Evolutionary conservation across 805 yeast species (phyloP).

Genomic region (Myxozyma neotropica): DNA sequence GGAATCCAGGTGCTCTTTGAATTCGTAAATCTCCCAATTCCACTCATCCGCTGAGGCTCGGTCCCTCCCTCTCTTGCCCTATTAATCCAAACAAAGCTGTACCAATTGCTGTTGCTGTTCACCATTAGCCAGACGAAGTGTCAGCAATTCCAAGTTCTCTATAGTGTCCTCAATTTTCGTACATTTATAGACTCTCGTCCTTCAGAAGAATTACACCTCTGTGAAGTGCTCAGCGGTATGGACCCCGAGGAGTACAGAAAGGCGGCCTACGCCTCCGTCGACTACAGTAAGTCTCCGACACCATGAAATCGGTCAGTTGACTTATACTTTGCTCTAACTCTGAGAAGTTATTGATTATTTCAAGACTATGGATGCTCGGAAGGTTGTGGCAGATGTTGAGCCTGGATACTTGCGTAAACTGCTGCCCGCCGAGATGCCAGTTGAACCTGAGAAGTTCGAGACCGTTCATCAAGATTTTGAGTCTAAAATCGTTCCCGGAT

Average conservation of each 20-base stretch:
- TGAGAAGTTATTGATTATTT: conserved; percentile 31
- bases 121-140: no score
- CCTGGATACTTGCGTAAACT: conserved; percentile 34
- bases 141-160: no score
- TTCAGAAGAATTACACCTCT: background rate
- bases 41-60: no score
- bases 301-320: background rate
- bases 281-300: conserved; percentile 23
- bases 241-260: conserved; percentile 34
- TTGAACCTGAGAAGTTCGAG: conserved; percentile 32
- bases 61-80: no score
- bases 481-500: conserved; percentile 32
- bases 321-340: background rate
- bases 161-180: no score
- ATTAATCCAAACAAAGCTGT: no score
- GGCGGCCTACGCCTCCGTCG: conserved; percentile 36
- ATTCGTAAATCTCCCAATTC: no score
- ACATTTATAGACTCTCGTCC: no score
- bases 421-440: conserved; percentile 34
- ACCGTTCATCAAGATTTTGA: conserved; percentile 32
- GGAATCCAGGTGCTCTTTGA: no score
- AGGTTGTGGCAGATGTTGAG: conserved; percentile 31
- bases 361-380: conserved; percentile 18
- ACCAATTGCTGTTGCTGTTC: no score
- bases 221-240: conserved; percentile 11